Conservation (phyloP, 2,329 filamentous ascomycete species). For the Alternaria gaisen region DNA sequence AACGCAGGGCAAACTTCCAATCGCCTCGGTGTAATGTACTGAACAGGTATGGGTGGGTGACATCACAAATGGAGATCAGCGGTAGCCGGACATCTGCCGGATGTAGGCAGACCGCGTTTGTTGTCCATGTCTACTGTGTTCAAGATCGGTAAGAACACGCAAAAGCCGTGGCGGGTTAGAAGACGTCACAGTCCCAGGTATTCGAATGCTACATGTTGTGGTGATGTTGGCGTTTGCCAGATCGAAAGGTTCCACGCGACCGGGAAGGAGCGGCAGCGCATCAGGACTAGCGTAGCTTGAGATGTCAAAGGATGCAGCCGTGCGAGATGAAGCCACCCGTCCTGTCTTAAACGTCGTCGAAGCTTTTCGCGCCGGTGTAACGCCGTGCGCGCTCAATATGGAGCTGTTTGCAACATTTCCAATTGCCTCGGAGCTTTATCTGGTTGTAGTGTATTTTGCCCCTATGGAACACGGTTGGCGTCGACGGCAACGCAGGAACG, state of each 20-base stretch:
- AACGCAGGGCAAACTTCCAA: not conserved
- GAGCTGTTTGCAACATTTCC: not conserved
- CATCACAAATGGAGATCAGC: slow-evolving; percentile 18
- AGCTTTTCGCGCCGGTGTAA: slow-evolving; percentile 8
- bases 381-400: not conserved
- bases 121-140: not conserved
- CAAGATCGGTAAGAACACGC: not conserved
- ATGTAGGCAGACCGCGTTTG: not conserved
- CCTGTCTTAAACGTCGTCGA: slow-evolving; percentile 7
- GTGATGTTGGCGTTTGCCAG: not conserved
- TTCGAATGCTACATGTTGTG: not conserved
- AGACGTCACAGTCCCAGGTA: not conserved
- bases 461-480: not conserved
- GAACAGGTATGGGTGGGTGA: slow-evolving; percentile 11
- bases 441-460: slow-evolving; percentile 1
- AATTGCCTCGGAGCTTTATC: slow-evolving; percentile 11
- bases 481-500: slow-evolving; percentile 9
- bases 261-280: slow-evolving; percentile 1
- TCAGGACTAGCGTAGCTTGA: slow-evolving; percentile 2
- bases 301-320: slow-evolving; percentile 1
- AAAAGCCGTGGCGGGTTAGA: not conserved
- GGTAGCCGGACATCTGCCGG: not conserved
- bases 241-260: not conserved
- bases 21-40: slow-evolving; percentile 13
- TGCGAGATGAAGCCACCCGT: slow-evolving; percentile 13